phyloP scores from a whole-genome alignment of 805 yeast genomes.

The Kluyveromyces aestuarii region DNA sequence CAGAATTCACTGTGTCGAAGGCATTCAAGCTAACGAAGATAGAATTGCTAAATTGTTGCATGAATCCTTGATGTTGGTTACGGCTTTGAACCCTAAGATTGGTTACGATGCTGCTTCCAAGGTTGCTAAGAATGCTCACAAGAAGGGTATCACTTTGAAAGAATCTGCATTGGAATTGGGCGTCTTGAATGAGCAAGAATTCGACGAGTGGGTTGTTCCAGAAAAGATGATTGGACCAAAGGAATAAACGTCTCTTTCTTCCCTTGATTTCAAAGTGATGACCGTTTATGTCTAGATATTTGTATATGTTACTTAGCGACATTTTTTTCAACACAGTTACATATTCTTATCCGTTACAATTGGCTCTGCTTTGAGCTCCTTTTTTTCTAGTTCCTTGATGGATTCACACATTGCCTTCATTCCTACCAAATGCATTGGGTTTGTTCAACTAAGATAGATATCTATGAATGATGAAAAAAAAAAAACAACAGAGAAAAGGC shows the following conservation, averaged over 20 bases:
- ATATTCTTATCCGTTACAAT: no score
- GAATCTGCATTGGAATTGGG: slow-evolving; percentile 89
- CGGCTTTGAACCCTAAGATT: slow-evolving; percentile 97
- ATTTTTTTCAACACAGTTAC: no score
- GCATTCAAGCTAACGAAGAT: slow-evolving; percentile 80
- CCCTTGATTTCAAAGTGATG: background rate
- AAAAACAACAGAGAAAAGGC: background rate
- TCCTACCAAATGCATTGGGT: background rate
- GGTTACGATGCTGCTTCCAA: slow-evolving; percentile 97
- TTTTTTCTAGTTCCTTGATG: no score
- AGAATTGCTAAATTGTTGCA: slow-evolving; percentile 81
- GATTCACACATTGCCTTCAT: no score
- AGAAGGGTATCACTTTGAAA: slow-evolving; percentile 92
- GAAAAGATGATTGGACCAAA: slow-evolving; percentile 97
- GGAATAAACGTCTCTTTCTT: slow-evolving; percentile 2
- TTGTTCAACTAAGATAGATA: background rate
- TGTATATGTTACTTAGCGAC: background rate
- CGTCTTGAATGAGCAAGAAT: slow-evolving; percentile 74
- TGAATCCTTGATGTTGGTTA: slow-evolving; percentile 95
- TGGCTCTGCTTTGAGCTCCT: no score
- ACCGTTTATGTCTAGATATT: background rate
- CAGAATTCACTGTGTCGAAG: slow-evolving; percentile 92
- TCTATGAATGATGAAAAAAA: background rate
- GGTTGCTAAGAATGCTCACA: slow-evolving; percentile 98
- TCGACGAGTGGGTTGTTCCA: slow-evolving; percentile 95